phyloP scores from a whole-genome alignment of 2,329 filamentous ascomycete species.

The Fusarium incarnatum region DNA sequence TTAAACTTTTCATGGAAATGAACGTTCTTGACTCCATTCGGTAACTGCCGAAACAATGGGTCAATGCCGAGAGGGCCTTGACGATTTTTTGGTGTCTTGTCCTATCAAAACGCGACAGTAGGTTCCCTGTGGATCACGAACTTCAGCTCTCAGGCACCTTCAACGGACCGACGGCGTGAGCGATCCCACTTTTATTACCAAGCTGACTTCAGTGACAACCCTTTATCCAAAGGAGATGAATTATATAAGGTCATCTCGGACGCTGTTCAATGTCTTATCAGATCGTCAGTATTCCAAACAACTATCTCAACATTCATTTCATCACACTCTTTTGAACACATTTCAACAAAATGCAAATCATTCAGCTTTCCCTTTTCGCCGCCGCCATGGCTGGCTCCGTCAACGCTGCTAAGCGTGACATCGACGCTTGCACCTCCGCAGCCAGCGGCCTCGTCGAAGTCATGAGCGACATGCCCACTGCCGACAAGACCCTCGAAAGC shows the following conservation, averaged over 20 bases:
- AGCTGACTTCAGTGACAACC: neutral
- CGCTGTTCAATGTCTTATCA: accelerated
- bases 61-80: neutral
- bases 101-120: neutral
- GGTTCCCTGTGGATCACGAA: neutral
- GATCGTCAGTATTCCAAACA: neutral
- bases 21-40: neutral
- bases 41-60: neutral
- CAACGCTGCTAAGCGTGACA: neutral
- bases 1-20: neutral
- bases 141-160: neutral
- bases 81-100: neutral
- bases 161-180: neutral
- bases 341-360: neutral
- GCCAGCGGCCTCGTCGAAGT: neutral
- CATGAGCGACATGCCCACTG: neutral
- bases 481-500: neutral
- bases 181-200: neutral
- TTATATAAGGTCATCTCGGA: neutral
- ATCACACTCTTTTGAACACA: neutral
- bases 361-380: neutral
- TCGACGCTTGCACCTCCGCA: neutral
- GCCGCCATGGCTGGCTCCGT: neutral
- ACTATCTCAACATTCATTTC: neutral
- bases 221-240: neutral